Evolutionary conservation across 805 yeast genomes (phyloP).

Genomic region (Lipomyces orientalis): DNA sequence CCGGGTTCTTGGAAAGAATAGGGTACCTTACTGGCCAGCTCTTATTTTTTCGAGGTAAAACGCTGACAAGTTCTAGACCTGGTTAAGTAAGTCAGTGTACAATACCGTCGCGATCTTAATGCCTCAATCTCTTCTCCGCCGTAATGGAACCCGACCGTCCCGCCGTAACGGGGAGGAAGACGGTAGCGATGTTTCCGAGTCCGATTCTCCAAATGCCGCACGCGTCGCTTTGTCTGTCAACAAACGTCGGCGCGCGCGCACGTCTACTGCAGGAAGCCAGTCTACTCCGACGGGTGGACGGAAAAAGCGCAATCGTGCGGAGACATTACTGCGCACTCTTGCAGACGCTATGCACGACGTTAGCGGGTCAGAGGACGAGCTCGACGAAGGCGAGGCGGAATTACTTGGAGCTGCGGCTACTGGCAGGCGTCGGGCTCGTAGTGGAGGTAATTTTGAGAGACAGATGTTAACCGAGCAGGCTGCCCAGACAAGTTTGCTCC

Average conservation of each 20-base stretch:
- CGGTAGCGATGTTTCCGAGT: constrained; percentile 20
- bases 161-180: constrained; percentile 20
- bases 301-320: constrained; percentile 2
- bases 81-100: constrained; percentile 29
- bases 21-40: constrained; percentile 11
- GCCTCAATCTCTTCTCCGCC: constrained; percentile 29
- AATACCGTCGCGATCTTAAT: constrained; percentile 25
- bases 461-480: constrained; percentile 31
- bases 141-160: constrained; percentile 31
- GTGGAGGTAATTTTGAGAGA: constrained; percentile 19
- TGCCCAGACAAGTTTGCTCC: constrained; percentile 28
- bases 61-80: constrained; percentile 20
- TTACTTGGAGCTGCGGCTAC: constrained; percentile 1
- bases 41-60: neutral
- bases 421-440: neutral
- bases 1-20: constrained; percentile 30
- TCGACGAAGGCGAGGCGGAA: constrained; percentile 2
- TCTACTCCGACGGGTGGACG: neutral
- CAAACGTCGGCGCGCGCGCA: constrained; percentile 1
- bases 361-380: constrained; percentile 3
- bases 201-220: constrained; percentile 8
- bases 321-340: constrained; percentile 11
- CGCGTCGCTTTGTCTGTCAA: neutral
- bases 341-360: constrained; percentile 12
- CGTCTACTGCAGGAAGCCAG: constrained; percentile 3